Base-by-base conservation (phyloP, 352 stramenopile species). In the Phytophthora brassicae region DNA sequence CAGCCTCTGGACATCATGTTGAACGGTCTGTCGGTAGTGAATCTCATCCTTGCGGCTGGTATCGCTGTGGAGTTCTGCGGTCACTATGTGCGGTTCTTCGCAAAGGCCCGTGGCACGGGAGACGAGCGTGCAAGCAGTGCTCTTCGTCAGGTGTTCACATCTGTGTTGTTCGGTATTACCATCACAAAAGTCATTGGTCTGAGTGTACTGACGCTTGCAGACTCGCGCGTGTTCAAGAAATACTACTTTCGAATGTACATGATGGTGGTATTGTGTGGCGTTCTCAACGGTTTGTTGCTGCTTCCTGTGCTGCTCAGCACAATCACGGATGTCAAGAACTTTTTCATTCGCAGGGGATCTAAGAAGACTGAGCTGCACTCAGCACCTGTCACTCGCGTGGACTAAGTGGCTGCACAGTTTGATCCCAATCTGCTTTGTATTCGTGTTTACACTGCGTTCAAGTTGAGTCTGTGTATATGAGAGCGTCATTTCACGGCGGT, bases 241-340 rank as follows among this genome's bases (percentile, higher is more conserved):
- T 97, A 96, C 68, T 96, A 94, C 70, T 96, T 95, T 68, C 80
- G 88, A 51, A 96, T 96, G 88, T 96, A 96, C 73, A 88, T 93
- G 73, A 66, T 97, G 35, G 55, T 90, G 22, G 88, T 89, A n/a
- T 69, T 88, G 43, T 88, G 86, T 46, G 89, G 88, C 28, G 82
- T 89, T 17, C 79, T 96, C 31, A 92, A 90, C 53, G 83, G 81
- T 19, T 79, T 90, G 67, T 38, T 88, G 36, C 43, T 94, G 46
- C 56, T 94, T 17, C 84, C 92, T 77, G 63, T 81, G 85, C 38
- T 72, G 22, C 68, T 70, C 68, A 88, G 79, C 26, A 77, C 80
- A 11, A 64, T 72, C 39, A 70, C 75, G 28, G 78, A 88, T 35
- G 68, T 84, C 46, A 75, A 56, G 48, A 68, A 43, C 77, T 86